phyloP scores from a whole-genome alignment of 2,329 filamentous ascomycete genomes.

The Ascochyta pisi region DNA sequence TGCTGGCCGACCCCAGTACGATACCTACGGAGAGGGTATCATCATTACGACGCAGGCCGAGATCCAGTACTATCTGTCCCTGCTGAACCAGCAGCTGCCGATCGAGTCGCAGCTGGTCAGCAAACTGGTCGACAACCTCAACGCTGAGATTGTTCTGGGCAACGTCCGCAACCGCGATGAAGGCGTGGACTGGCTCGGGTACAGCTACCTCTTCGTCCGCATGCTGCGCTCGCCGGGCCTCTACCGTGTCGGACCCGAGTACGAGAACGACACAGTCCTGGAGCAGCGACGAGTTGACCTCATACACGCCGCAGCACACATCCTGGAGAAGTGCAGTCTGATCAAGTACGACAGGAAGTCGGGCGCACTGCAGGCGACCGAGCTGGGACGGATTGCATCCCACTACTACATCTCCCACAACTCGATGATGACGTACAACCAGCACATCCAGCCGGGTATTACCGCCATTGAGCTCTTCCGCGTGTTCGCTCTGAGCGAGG shows the following conservation, averaged over 20 bases:
- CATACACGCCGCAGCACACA: constrained; percentile 87
- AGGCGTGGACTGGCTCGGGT: constrained; percentile 98
- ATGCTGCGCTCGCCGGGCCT: constrained; percentile 95
- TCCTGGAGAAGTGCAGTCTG: constrained; percentile 85
- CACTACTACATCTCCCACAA: constrained; percentile 98
- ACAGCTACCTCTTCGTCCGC: constrained; percentile 96
- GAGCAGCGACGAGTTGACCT: constrained; percentile 98
- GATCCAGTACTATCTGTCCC: constrained; percentile 95
- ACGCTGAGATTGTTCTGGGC: constrained; percentile 93
- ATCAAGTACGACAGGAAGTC: constrained; percentile 96
- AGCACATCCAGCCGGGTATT: constrained; percentile 90
- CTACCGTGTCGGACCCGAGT: constrained; percentile 95
- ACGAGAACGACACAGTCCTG: constrained; percentile 87
- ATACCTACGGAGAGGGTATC: constrained; percentile 97
- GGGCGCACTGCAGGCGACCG: constrained; percentile 86
- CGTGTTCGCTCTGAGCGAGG: constrained; percentile 92
- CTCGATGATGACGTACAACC: constrained; percentile 97
- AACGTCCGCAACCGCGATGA: constrained; percentile 92
- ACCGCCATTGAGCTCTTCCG: constrained; percentile 96
- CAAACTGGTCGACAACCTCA: constrained; percentile 92
- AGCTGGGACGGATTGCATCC: constrained; percentile 92
- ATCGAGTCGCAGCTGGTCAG: constrained; percentile 97
- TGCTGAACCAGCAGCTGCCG: constrained; percentile 95
- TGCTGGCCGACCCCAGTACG: constrained; percentile 94
- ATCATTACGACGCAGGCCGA: constrained; percentile 96